A percentile compares a stretch with the other conserved stretches of the same genome.
These are phyloP conservation scores for Cydonia oblonga DNA, from an alignment of 331 rosid species.

Conservation along the genomic window DNA sequence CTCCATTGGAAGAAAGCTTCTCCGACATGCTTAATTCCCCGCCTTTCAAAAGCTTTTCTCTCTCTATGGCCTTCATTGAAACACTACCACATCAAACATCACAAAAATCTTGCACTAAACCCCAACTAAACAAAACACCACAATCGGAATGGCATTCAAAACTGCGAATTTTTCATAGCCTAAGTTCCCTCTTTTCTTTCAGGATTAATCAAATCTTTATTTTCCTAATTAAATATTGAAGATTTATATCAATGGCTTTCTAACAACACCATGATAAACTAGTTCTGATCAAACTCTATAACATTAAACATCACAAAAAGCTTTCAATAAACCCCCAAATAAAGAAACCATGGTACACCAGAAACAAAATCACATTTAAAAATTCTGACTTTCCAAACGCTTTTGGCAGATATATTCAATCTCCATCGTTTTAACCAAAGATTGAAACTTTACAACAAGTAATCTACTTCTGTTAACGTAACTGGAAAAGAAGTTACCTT, in stretches of 20 bases:
- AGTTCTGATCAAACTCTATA: neutral
- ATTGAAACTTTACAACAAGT: neutral
- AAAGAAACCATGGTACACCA: neutral
- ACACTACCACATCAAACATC: slow-evolving; percentile 5
- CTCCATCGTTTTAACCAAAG: neutral
- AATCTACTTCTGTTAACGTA: neutral
- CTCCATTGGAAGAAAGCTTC: slow-evolving; percentile 31
- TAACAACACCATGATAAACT: neutral
- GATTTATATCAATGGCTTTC: neutral
- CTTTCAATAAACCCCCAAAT: slow-evolving; percentile 25
- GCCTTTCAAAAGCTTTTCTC: slow-evolving; percentile 2
- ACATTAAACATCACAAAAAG: neutral
- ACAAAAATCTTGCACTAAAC: slow-evolving; percentile 22
- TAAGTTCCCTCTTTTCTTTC: neutral
- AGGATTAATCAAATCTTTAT: neutral
- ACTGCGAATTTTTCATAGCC: neutral
- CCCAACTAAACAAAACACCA: neutral
- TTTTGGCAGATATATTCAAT: neutral
- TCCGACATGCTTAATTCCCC: slow-evolving; percentile 43
- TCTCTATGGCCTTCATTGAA: slow-evolving; percentile 27
- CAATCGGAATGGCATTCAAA: neutral
- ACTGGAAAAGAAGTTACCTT: neutral
- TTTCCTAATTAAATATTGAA: too few species aligned
- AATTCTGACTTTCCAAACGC: neutral
- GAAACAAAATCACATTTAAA: neutral